Evolutionary conservation across 768 basidiomycete genomes (phyloP).

Genomic region (Kwoniella sp.): DNA sequence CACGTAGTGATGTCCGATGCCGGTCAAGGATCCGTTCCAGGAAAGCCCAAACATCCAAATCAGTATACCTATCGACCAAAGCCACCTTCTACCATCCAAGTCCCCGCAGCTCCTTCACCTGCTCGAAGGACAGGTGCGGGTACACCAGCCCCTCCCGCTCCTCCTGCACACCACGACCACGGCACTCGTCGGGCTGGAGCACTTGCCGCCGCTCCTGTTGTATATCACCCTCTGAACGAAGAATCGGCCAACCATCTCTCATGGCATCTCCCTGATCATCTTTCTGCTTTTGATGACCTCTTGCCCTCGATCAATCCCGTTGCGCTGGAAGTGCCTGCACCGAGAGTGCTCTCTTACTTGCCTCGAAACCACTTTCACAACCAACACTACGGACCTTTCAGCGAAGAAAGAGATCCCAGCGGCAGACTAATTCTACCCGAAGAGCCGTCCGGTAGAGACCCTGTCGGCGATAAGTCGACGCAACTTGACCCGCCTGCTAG

Average conservation of each 20-base stretch:
- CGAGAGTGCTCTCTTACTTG: constrained; percentile 32
- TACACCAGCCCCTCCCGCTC: constrained; percentile 32
- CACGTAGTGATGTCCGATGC: not conserved
- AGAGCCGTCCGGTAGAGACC: constrained; percentile 30
- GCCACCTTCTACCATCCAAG: constrained; percentile 22
- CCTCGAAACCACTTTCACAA: constrained; percentile 44
- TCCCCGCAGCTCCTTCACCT: constrained; percentile 33
- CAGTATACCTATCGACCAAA: constrained; percentile 61
- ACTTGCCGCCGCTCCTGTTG: constrained; percentile 32
- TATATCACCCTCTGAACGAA: constrained; percentile 28
- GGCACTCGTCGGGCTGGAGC: constrained; percentile 47
- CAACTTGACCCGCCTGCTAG: constrained; percentile 60
- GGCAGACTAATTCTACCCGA: constrained; percentile 36
- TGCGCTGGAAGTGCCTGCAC: constrained; percentile 60
- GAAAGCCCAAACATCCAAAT: constrained; percentile 59
- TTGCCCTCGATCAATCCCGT: constrained; percentile 66
- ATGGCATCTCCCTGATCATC: constrained; percentile 92
- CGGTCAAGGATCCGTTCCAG: not conserved
- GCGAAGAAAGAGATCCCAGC: constrained; percentile 37
- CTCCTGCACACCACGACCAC: constrained; percentile 46
- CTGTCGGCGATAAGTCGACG: constrained; percentile 22
- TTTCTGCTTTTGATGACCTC: constrained; percentile 80
- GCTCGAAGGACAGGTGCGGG: constrained; percentile 24
- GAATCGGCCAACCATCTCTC: constrained; percentile 39
- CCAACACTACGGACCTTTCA: constrained; percentile 45